Percentiles rank a stretch among this genome's conserved stretches.
These are phyloP conservation scores for Penicillium nordicum DNA, from an alignment of 2,329 filamentous ascomycete genomes.

Conservation along the genomic window DNA sequence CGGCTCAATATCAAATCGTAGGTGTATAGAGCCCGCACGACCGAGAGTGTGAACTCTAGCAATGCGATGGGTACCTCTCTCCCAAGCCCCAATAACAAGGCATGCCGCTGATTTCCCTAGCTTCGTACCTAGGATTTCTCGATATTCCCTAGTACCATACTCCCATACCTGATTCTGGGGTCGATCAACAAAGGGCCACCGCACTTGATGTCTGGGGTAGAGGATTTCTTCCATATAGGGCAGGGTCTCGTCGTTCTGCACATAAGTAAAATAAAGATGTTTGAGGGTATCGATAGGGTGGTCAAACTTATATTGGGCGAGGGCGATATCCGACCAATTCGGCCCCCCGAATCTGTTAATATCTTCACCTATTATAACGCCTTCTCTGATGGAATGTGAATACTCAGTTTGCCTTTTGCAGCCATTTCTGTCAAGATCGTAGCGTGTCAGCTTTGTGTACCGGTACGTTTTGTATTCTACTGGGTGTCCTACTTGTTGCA, in stretches of 20 bases:
- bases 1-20: conserved; percentile 1
- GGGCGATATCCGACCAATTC: background rate
- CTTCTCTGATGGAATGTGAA: background rate
- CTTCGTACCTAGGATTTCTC: background rate
- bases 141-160: background rate
- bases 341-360: background rate
- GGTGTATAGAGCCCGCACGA: background rate
- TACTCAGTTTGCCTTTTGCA: background rate
- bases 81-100: background rate
- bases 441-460: background rate
- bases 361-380: background rate
- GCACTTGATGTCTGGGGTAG: background rate
- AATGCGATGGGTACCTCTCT: background rate
- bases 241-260: background rate
- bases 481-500: background rate
- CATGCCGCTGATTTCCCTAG: background rate
- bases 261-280: background rate
- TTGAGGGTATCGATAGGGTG: background rate
- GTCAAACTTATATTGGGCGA: conserved; percentile 4
- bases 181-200: background rate
- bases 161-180: background rate
- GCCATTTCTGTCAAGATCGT: background rate
- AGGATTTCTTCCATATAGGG: background rate
- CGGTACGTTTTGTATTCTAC: background rate
- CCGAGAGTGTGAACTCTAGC: background rate